A percentile compares a stretch with the other conserved stretches of the same genome.
Conservation (phyloP, 768 basidiomycete species). For the Leucosporidium creatinivorum region DNA sequence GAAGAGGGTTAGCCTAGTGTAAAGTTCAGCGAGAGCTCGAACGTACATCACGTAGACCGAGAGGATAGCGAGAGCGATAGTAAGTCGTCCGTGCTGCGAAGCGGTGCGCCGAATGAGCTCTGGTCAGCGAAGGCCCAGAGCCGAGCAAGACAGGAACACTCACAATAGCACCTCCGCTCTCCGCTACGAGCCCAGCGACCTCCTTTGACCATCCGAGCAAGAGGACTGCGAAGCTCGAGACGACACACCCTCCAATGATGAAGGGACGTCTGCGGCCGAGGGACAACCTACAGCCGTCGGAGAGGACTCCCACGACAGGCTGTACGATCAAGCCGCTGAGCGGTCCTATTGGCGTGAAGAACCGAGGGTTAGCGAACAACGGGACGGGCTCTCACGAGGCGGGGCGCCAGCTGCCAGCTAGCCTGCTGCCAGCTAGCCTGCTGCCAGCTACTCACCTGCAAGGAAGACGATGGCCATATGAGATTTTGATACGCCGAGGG, state of each 20-base stretch:
- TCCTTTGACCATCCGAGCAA: conserved; percentile 73
- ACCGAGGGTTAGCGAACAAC: background rate
- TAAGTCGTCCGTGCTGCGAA: conserved; percentile 56
- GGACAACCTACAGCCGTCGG: conserved; percentile 73
- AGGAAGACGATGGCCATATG: conserved; percentile 84
- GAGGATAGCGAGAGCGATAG: conserved; percentile 67
- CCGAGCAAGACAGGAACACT: background rate
- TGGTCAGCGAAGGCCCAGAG: background rate
- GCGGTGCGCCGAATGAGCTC: background rate
- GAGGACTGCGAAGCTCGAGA: conserved; percentile 66
- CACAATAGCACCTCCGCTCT: conserved; percentile 19
- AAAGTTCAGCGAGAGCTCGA: conserved; percentile 20
- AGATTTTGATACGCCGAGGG: conserved; percentile 77
- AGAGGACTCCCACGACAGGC: conserved; percentile 62
- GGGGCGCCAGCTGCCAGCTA: too few relatives aligned
- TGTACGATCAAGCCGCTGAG: conserved; percentile 84
- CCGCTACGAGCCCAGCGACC: conserved; percentile 49
- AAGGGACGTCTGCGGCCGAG: conserved; percentile 81
- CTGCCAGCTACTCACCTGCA: conserved; percentile 55
- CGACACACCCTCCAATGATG: conserved; percentile 62
- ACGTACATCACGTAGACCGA: conserved; percentile 54
- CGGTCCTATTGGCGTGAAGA: conserved; percentile 43
- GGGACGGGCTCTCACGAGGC: background rate
- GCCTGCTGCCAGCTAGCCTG: too few relatives aligned
- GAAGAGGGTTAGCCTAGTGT: background rate